These are phyloP conservation scores for Erodium maritimum DNA, from an alignment of 345 rosid genomes.

Conservation along the genomic window DNA sequence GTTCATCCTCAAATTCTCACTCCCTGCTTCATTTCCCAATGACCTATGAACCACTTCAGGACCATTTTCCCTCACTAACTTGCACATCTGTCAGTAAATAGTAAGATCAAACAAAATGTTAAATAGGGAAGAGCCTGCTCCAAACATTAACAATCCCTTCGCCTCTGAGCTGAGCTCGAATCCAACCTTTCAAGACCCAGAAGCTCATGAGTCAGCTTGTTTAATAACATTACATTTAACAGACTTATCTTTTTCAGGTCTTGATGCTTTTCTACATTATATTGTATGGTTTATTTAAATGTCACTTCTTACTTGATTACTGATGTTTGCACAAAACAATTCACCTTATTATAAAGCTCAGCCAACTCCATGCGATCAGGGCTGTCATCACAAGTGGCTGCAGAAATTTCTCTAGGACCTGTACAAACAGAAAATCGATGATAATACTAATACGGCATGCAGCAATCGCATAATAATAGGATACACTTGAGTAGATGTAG, in stretches of 20 bases:
- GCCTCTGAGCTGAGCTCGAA: too few relatives aligned
- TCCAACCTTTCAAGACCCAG: too few relatives aligned
- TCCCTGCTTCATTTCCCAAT: slow-evolving; percentile 18
- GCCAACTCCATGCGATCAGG: slow-evolving; percentile 44
- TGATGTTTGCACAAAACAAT: neutral
- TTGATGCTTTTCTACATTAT: neutral
- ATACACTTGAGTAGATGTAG: neutral
- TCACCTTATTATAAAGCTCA: slow-evolving; percentile 51
- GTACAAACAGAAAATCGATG: slow-evolving; percentile 9
- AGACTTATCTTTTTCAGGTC: neutral
- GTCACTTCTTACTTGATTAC: neutral
- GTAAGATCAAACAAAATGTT: neutral
- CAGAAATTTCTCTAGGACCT: slow-evolving; percentile 53
- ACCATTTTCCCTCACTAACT: slow-evolving; percentile 36
- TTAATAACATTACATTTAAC: too few relatives aligned
- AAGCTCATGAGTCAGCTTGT: too few relatives aligned
- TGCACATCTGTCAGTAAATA: slow-evolving; percentile 45
- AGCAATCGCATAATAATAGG: neutral
- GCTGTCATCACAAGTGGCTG: slow-evolving; percentile 44
- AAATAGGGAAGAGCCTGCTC: too few relatives aligned
- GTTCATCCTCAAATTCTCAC: slow-evolving; percentile 35
- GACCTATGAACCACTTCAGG: slow-evolving; percentile 31
- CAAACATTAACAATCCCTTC: too few relatives aligned
- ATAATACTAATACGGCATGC: neutral
- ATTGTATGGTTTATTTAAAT: too few relatives aligned